phyloP scores from a whole-genome alignment of 23 red algal genomes.

The Chondrus crispus region DNA sequence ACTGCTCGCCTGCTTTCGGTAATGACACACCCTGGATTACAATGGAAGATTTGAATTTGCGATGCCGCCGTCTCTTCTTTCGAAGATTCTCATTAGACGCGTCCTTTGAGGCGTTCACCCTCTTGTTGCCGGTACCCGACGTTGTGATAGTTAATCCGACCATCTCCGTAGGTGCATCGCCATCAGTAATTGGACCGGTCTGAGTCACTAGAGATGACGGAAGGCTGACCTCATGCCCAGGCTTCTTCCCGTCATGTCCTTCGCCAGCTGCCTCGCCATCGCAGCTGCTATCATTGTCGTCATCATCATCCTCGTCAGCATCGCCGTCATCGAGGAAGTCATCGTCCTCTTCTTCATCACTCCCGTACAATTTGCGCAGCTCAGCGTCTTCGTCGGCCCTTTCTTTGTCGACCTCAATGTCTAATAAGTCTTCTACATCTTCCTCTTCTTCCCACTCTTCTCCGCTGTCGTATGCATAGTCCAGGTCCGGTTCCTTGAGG shows the following conservation, averaged over 20 bases:
- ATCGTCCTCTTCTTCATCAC: conserved; percentile 56
- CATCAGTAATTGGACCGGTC: neutral
- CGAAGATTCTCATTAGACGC: neutral
- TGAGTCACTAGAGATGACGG: no score
- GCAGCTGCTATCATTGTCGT: conserved; percentile 8
- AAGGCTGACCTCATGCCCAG: neutral
- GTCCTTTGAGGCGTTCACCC: neutral
- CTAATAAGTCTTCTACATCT: conserved; percentile 42
- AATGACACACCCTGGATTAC: conserved; percentile 16
- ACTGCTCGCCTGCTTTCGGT: neutral
- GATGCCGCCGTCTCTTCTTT: neutral
- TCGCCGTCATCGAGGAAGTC: conserved; percentile 52
- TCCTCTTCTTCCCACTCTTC: conserved; percentile 64
- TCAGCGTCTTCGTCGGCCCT: conserved; percentile 42
- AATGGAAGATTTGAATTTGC: neutral
- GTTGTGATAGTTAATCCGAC: neutral
- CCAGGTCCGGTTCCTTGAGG: conserved; percentile 2
- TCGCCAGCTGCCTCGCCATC: neutral
- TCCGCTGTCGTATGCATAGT: conserved; percentile 55
- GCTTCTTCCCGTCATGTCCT: neutral
- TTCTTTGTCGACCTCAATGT: conserved; percentile 50
- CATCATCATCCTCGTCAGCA: conserved; percentile 15
- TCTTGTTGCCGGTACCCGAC: neutral
- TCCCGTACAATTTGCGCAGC: conserved; percentile 43
- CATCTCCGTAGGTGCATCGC: neutral